Conservation (phyloP, 495 filamentous ascomycete species). For the Neurospora sp. region DNA sequence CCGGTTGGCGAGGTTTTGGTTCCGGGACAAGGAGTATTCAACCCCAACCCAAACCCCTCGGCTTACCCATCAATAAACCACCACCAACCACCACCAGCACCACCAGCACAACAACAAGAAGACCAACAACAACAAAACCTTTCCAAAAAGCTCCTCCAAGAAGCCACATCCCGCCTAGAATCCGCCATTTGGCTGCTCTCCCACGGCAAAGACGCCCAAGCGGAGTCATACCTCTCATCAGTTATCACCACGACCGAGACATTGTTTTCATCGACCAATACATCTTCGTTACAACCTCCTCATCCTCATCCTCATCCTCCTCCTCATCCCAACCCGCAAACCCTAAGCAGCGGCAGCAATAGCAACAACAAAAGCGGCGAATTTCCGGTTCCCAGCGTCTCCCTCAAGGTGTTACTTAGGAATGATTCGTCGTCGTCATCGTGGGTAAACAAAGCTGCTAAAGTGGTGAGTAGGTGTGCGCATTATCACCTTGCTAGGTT, state of each 20-base stretch:
- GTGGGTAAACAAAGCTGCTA: background rate
- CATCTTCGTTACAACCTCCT: background rate
- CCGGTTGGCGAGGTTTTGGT: background rate
- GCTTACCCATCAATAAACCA: background rate
- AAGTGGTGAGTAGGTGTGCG: conserved; percentile 9
- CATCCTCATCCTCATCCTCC: background rate
- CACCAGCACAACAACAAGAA: background rate
- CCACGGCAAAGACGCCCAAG: background rate
- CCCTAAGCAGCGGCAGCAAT: background rate
- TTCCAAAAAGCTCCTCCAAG: background rate
- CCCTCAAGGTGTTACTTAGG: background rate
- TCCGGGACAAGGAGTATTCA: background rate
- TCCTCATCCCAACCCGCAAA: background rate
- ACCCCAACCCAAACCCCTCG: background rate
- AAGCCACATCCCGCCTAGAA: background rate
- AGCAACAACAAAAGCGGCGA: too few relatives aligned
- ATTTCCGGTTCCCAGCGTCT: background rate
- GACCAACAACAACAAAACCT: background rate
- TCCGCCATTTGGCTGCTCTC: background rate
- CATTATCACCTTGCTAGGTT: conserved; percentile 9
- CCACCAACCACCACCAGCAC: background rate
- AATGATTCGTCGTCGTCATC: background rate
- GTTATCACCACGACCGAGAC: background rate
- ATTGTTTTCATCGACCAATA: background rate
- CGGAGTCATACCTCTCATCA: background rate